Percentiles rank a stretch among this genome's conserved stretches.
Evolutionary conservation across 2,329 filamentous ascomycete species (phyloP).

Genomic region (Orbilia javanica): DNA sequence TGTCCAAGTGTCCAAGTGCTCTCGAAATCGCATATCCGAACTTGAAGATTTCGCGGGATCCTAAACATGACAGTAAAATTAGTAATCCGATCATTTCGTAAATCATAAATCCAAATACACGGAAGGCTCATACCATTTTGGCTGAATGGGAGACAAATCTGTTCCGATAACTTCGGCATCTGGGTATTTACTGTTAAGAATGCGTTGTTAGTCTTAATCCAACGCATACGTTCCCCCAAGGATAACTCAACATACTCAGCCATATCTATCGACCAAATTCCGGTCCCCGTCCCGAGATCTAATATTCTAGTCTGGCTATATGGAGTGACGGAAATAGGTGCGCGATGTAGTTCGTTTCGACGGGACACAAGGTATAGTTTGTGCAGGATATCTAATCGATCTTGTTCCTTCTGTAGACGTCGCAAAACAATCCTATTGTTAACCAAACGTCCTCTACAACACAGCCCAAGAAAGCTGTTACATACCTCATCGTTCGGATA

Average conservation of each 20-base stretch:
- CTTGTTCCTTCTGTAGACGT: slow-evolving; percentile 73
- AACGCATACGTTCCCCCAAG: slow-evolving; percentile 68
- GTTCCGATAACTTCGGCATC: slow-evolving; percentile 69
- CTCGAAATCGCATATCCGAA: slow-evolving; percentile 82
- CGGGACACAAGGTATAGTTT: slow-evolving; percentile 78
- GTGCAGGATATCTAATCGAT: slow-evolving; percentile 85
- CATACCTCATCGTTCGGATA: slow-evolving; percentile 82
- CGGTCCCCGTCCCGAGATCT: slow-evolving; percentile 85
- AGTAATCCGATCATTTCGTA: slow-evolving; percentile 1
- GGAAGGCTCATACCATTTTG: slow-evolving; percentile 61
- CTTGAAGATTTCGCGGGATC: slow-evolving; percentile 74
- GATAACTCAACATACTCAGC: slow-evolving; percentile 69
- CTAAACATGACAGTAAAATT: slow-evolving; percentile 67
- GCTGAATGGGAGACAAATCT: slow-evolving; percentile 65
- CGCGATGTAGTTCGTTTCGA: slow-evolving; percentile 67
- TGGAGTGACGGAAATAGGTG: slow-evolving; percentile 65
- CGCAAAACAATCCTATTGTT: slow-evolving; percentile 47
- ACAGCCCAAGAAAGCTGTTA: slow-evolving; percentile 64
- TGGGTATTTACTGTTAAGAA: slow-evolving; percentile 67
- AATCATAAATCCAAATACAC: background rate
- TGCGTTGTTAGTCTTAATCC: slow-evolving; percentile 61
- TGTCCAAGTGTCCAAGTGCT: slow-evolving; percentile 77
- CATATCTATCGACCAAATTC: slow-evolving; percentile 91
- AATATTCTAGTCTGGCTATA: slow-evolving; percentile 67
- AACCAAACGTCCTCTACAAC: slow-evolving; percentile 38